These are phyloP conservation scores for Colletotrichum sojae DNA, from an alignment of 2,329 filamentous ascomycete species.

Conservation along the genomic window DNA sequence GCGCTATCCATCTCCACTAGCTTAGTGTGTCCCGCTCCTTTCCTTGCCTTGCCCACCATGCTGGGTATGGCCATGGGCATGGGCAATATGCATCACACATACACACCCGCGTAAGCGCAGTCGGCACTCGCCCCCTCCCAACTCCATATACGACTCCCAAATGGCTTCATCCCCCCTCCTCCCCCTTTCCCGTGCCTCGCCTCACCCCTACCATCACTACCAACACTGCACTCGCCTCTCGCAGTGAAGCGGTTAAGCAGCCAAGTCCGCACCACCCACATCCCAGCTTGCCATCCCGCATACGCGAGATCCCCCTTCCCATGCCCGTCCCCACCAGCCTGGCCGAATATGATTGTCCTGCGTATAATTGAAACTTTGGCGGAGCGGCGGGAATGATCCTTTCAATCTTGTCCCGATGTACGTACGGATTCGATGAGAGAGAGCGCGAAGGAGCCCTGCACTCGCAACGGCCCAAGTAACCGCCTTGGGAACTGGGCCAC, in stretches of 20 bases:
- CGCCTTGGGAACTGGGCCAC: constrained; percentile 27
- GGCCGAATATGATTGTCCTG: constrained; percentile 35
- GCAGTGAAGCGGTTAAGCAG: constrained; percentile 20
- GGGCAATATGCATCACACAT: constrained; percentile 12
- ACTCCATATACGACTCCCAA: constrained; percentile 7
- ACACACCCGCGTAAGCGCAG: constrained; percentile 27
- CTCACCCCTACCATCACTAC: neutral
- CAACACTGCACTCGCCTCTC: constrained; percentile 4
- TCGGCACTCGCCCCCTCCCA: constrained; percentile 30
- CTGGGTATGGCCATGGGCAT: no score
- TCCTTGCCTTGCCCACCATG: constrained; percentile 4
- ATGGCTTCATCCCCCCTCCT: constrained; percentile 15
- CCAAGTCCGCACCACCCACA: constrained; percentile 18
- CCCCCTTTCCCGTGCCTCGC: neutral
- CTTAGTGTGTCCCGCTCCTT: neutral
- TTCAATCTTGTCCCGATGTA: constrained; percentile 35
- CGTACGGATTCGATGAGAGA: neutral
- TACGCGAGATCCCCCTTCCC: constrained; percentile 36
- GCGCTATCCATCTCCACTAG: no score
- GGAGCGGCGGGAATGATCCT: constrained; percentile 37
- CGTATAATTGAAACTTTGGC: constrained; percentile 41
- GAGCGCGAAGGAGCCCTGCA: constrained; percentile 6
- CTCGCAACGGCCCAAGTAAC: constrained; percentile 19
- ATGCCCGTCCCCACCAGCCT: constrained; percentile 29
- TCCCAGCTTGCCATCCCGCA: constrained; percentile 35